phyloP scores from a whole-genome alignment of 768 basidiomycete species.

The Rhodosporidiobolus sp. region DNA sequence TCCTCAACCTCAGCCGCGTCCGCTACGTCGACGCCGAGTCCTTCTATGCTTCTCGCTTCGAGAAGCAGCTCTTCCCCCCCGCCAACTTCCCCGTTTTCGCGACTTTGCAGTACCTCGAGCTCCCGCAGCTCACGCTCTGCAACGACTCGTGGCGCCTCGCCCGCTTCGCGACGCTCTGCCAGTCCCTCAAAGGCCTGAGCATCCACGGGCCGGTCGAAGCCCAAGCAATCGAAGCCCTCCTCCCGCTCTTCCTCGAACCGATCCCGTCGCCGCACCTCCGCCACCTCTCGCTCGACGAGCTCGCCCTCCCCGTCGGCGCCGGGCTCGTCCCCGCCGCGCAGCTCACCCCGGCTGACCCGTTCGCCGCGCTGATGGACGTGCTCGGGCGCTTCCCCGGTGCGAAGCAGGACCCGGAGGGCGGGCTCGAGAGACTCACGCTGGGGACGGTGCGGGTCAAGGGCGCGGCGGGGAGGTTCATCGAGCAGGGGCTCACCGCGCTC shows the following conservation, averaged over 20 bases:
- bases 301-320: background rate
- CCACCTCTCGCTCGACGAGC: background rate
- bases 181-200: background rate
- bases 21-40: too few relatives aligned
- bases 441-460: too few relatives aligned
- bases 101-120: background rate
- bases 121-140: background rate
- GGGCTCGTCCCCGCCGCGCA: background rate
- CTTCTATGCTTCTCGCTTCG: background rate
- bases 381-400: too few relatives aligned
- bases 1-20: background rate
- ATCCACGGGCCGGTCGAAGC: background rate
- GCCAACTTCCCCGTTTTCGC: background rate
- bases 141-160: background rate
- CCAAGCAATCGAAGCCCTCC: background rate
- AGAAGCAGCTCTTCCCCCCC: background rate
- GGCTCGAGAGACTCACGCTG: too few relatives aligned
- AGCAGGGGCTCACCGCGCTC: too few relatives aligned
- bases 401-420: too few relatives aligned
- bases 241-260: background rate
- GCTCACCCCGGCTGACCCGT: too few relatives aligned
- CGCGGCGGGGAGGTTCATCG: too few relatives aligned
- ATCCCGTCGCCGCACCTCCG: background rate
- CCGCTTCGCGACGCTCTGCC: background rate
- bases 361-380: too few relatives aligned